phyloP scores from a whole-genome alignment of 371 early-diverging fungal genomes.

The Mortierella sp. region DNA sequence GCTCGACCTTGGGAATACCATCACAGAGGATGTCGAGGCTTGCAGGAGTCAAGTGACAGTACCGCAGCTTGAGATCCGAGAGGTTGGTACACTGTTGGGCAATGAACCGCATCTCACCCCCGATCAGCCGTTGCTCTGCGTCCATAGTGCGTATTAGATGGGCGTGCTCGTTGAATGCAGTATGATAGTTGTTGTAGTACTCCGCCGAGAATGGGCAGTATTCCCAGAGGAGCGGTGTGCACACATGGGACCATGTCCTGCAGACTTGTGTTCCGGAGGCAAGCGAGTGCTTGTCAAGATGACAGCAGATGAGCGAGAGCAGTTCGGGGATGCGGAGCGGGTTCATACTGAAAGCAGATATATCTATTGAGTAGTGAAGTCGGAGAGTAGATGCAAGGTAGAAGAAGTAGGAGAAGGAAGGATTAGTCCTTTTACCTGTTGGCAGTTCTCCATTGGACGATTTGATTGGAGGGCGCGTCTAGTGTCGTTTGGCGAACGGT shows the following conservation, averaged over 20 bases:
- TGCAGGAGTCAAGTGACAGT: conserved; percentile 20
- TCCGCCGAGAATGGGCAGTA: conserved; percentile 35
- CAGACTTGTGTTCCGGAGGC: conserved; percentile 12
- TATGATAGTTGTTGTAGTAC: conserved; percentile 19
- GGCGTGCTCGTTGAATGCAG: conserved; percentile 27
- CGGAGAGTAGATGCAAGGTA: conserved; percentile 10
- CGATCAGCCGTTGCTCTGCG: conserved; percentile 29
- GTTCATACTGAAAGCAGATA: conserved; percentile 9
- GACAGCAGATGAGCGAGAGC: conserved; percentile 8
- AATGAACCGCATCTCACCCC: conserved; percentile 39
- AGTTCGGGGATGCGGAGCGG: conserved; percentile 35
- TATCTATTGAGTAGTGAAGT: not conserved
- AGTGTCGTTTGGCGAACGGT: no score
- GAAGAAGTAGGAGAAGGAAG: no score
- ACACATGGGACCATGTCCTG: conserved; percentile 16
- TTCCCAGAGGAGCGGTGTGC: conserved; percentile 29
- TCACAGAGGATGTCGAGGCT: conserved; percentile 33
- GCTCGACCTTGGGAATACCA: conserved; percentile 21
- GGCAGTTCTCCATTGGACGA: no score
- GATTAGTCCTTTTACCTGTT: no score
- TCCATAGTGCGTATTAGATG: conserved; percentile 25
- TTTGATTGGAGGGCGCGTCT: no score
- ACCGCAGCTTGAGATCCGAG: conserved; percentile 7
- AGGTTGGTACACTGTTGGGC: conserved; percentile 39
- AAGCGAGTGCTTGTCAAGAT: conserved; percentile 25